phyloP scores from a whole-genome alignment of 345 rosid species.

The Gossypium bickii region DNA sequence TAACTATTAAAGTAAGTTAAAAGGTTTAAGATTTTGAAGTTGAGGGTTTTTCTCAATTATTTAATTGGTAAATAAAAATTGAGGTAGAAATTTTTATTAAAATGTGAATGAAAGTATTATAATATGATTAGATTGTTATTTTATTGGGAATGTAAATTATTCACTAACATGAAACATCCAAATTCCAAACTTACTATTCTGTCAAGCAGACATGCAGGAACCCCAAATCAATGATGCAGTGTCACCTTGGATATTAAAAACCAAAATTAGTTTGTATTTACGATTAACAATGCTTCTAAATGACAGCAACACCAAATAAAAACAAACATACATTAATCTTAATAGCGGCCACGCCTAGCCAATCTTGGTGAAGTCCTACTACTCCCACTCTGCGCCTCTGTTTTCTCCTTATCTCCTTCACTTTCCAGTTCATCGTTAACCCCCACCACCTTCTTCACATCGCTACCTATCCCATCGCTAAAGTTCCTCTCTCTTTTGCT shows the following conservation, averaged over 20 bases:
- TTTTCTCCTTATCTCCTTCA: conserved; percentile 1
- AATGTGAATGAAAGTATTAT: too few relatives aligned
- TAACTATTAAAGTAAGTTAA: too few relatives aligned
- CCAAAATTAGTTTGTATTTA: background rate
- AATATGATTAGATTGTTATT: too few relatives aligned
- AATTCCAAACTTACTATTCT: too few relatives aligned
- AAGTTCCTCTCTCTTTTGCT: conserved; percentile 8
- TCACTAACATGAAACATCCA: too few relatives aligned
- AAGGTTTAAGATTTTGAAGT: too few relatives aligned
- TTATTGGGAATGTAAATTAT: too few relatives aligned
- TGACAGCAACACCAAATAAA: background rate
- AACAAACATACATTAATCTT: background rate
- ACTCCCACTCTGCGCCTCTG: conserved; percentile 4
- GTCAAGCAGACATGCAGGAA: too few relatives aligned
- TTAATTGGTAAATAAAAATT: too few relatives aligned
- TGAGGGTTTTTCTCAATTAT: too few relatives aligned
- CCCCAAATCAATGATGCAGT: too few relatives aligned
- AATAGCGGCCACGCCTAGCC: conserved; percentile 28
- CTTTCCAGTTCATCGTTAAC: conserved; percentile 12
- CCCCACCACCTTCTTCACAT: conserved; percentile 26
- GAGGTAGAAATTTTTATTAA: too few relatives aligned
- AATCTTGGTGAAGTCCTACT: conserved; percentile 63
- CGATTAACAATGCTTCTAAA: background rate
- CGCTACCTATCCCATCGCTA: background rate
- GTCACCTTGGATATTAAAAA: background rate